Conservation (phyloP, 768 basidiomycete species). For the Cystofilobasidium ferigula region DNA sequence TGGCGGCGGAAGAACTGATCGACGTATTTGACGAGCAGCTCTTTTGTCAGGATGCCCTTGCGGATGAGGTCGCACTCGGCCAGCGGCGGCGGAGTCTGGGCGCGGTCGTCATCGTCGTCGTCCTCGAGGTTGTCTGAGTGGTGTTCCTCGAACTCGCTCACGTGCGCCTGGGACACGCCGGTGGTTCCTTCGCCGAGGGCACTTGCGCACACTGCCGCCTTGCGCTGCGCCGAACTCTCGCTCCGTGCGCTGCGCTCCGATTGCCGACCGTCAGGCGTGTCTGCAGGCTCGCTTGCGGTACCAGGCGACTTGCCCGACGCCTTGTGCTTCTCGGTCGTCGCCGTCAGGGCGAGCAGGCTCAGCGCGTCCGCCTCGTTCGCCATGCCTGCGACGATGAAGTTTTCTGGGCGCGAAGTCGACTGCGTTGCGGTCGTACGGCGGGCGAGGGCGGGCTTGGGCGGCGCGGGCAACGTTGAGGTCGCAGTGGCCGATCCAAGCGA, state of each 20-base stretch:
- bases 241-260: background rate
- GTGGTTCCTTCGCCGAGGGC: background rate
- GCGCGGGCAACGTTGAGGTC: no score
- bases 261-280: constrained; percentile 1
- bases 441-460: background rate
- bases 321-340: constrained; percentile 4
- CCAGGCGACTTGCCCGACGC: constrained; percentile 7
- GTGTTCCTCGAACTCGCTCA: background rate
- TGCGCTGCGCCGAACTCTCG: background rate
- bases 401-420: background rate
- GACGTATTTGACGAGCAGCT: constrained; percentile 25
- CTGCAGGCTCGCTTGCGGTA: constrained; percentile 3
- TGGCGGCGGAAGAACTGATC: constrained; percentile 27
- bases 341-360: constrained; percentile 18
- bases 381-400: constrained; percentile 22
- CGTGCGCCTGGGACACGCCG: background rate
- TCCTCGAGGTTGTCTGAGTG: background rate
- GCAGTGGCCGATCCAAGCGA: constrained; percentile 3
- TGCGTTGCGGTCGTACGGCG: background rate
- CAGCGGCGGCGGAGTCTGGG: background rate
- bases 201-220: background rate
- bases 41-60: constrained; percentile 13
- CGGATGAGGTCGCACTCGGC: constrained; percentile 25
- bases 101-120: constrained; percentile 1
- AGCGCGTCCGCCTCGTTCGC: constrained; percentile 25